These are phyloP conservation scores for Kwoniella sp. DNA, from an alignment of 768 basidiomycete genomes.

Conservation along the genomic window DNA sequence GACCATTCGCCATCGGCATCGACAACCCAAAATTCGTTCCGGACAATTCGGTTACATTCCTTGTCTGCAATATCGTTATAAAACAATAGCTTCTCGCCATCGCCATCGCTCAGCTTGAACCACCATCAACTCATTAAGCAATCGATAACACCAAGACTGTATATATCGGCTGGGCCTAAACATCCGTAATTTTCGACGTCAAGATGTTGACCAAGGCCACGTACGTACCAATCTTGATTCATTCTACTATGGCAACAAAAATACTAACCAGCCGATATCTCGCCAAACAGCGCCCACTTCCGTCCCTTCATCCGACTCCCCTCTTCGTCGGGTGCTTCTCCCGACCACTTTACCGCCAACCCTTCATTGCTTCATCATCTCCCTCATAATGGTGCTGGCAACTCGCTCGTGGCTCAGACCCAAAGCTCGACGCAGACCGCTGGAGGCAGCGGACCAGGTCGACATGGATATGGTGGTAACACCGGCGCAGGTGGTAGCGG, in stretches of 20 bases:
- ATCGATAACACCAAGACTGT: background rate
- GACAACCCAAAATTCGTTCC: background rate
- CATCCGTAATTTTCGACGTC: background rate
- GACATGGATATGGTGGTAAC: conserved; percentile 42
- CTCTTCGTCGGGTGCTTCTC: conserved; percentile 27
- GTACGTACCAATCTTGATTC: conserved; percentile 28
- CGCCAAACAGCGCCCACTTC: conserved; percentile 45
- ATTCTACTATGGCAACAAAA: background rate
- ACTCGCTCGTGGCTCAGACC: conserved; percentile 19
- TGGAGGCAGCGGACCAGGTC: conserved; percentile 26
- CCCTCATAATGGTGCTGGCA: conserved; percentile 29
- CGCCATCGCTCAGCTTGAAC: background rate
- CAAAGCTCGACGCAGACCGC: conserved; percentile 21
- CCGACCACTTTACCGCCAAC: conserved; percentile 54
- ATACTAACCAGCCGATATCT: background rate
- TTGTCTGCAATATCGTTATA: background rate
- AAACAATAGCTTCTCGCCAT: background rate
- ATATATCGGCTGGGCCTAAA: background rate
- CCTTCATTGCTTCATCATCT: conserved; percentile 50
- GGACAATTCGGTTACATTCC: background rate
- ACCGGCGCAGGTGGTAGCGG: conserved; percentile 41
- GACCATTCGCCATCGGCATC: background rate
- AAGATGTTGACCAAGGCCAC: conserved; percentile 51
- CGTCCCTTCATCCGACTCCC: conserved; percentile 53
- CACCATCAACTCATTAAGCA: background rate